phyloP scores from a whole-genome alignment of 1,284 basidiomycete genomes.

The Melanopsichium pennsylvanicum region DNA sequence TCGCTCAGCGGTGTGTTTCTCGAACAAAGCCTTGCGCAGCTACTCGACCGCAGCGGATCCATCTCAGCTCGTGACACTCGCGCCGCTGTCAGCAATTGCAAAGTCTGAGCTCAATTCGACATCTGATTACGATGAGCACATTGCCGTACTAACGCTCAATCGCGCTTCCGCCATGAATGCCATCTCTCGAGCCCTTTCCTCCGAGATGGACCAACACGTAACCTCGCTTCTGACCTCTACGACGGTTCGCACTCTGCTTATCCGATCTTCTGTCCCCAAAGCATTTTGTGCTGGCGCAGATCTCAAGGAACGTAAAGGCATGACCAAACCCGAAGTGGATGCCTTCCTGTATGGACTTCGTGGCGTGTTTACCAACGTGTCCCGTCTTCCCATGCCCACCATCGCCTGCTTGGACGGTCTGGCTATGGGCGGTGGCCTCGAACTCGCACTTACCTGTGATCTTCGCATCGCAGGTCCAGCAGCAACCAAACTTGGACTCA shows the following conservation, averaged over 20 bases:
- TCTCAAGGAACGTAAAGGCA: slow-evolving; percentile 81
- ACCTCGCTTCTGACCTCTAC: slow-evolving; percentile 67
- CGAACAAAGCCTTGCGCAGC: slow-evolving; percentile 10
- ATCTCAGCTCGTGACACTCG: slow-evolving; percentile 25
- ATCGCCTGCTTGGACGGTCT: slow-evolving; percentile 92
- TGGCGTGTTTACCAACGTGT: slow-evolving; percentile 76
- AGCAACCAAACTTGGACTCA: slow-evolving; percentile 81
- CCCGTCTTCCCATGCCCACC: slow-evolving; percentile 82
- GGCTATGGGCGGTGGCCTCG: slow-evolving; percentile 88
- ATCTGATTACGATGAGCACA: slow-evolving; percentile 45
- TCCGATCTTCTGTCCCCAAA: slow-evolving; percentile 39
- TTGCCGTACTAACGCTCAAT: slow-evolving; percentile 72
- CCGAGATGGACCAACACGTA: slow-evolving; percentile 74
- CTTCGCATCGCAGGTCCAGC: slow-evolving; percentile 77
- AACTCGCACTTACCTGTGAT: slow-evolving; percentile 86
- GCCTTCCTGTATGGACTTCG: slow-evolving; percentile 82
- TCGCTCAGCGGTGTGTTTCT: not conserved
- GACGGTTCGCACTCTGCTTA: slow-evolving; percentile 37
- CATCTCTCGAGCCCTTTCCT: slow-evolving; percentile 78
- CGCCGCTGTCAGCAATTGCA: slow-evolving; percentile 19
- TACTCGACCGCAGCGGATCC: slow-evolving; percentile 30
- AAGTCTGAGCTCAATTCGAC: slow-evolving; percentile 16
- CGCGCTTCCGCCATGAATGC: slow-evolving; percentile 87
- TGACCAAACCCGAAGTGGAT: slow-evolving; percentile 72
- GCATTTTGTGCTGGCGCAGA: slow-evolving; percentile 85